Conservation (phyloP, 192 early-diverging fungal genomes). For the Funneliformis geosporum region DNA sequence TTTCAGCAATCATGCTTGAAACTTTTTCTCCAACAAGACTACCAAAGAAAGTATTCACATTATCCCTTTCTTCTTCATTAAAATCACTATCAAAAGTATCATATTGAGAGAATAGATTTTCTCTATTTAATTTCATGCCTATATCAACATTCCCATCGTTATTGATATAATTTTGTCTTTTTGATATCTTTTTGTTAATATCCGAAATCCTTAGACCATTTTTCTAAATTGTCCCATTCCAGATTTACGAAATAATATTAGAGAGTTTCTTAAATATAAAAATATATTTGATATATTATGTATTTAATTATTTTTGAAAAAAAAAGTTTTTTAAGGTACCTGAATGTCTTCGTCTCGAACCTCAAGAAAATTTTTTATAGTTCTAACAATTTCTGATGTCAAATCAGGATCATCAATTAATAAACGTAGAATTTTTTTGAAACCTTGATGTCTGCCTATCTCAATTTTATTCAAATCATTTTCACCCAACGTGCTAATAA, state of each 20-base stretch:
- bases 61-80: constrained; percentile 29
- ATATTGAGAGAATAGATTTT: constrained; percentile 17
- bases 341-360: constrained; percentile 37
- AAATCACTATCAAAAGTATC: constrained; percentile 37
- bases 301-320: neutral
- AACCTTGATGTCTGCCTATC: constrained; percentile 41
- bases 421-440: constrained; percentile 44
- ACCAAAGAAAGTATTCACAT: constrained; percentile 25
- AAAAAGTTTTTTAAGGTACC: constrained; percentile 26
- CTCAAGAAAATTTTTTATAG: constrained; percentile 42
- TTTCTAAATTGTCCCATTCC: neutral
- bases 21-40: constrained; percentile 37
- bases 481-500: constrained; percentile 42
- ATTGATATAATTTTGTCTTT: neutral
- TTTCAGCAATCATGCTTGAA: constrained; percentile 42
- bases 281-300: neutral
- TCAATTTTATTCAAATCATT: constrained; percentile 46
- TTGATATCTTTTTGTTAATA: neutral
- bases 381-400: constrained; percentile 41
- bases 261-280: neutral
- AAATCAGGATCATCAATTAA: constrained; percentile 40
- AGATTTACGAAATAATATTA: neutral
- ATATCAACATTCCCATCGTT: neutral
- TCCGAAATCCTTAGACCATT: neutral
- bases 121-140: constrained; percentile 16